Percentiles rank a stretch among this genome's conserved stretches.
Conservation (phyloP, 2,329 filamentous ascomycete genomes). For the Cladophialophora immunda region DNA sequence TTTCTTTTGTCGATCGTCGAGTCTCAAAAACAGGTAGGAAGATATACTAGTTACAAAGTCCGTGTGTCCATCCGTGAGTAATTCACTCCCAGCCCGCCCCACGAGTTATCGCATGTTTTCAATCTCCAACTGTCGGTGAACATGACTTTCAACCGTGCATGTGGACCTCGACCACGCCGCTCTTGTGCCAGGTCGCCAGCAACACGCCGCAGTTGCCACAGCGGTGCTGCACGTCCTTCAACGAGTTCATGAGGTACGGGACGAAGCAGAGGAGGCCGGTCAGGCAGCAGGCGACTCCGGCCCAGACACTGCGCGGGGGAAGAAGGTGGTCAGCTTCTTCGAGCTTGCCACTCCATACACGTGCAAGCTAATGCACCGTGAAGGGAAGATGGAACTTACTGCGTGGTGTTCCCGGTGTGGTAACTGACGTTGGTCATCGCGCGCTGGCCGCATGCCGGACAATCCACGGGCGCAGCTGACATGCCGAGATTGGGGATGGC, state of each 20-base stretch:
- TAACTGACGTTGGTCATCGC: constrained; percentile 3
- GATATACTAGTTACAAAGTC: no score
- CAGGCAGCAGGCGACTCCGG: constrained; percentile 1
- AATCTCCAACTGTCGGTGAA: no score
- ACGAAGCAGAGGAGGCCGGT: constrained; percentile 6
- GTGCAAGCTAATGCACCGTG: background rate
- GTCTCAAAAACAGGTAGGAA: no score
- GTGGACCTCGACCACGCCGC: constrained; percentile 1
- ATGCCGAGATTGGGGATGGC: constrained; percentile 3
- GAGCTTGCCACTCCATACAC: no score
- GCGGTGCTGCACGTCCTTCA: constrained; percentile 1
- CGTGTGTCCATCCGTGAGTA: no score
- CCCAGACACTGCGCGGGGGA: background rate
- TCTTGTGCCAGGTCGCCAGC: constrained; percentile 5
- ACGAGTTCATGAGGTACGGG: constrained; percentile 2
- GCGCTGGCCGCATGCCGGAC: background rate
- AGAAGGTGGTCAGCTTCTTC: background rate
- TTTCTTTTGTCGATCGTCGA: no score
- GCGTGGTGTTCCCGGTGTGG: constrained; percentile 1
- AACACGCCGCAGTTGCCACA: background rate
- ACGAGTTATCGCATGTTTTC: no score
- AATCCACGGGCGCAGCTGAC: background rate
- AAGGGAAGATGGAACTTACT: background rate
- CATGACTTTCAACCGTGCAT: background rate
- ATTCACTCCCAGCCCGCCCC: no score